Evolutionary conservation across 305 asterid species (phyloP).

Genomic region (Ilex paraguariensis): DNA sequence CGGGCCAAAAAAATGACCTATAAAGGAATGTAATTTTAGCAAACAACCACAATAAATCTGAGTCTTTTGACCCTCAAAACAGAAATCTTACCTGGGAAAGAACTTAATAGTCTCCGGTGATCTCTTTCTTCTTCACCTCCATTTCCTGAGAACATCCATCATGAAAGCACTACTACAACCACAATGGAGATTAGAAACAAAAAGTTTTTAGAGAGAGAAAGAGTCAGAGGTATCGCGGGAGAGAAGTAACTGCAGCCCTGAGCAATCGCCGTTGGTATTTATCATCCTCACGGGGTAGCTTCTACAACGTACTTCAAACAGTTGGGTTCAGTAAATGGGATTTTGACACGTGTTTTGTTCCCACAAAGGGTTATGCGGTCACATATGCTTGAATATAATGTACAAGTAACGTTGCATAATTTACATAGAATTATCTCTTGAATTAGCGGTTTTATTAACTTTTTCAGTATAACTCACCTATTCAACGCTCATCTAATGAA

Average conservation of each 20-base stretch:
- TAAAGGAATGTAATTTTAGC: background rate
- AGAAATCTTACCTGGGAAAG: background rate
- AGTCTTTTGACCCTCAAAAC: background rate
- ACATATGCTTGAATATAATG: too few species aligned
- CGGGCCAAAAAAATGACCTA: slow-evolving; percentile 14
- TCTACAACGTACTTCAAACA: too few species aligned
- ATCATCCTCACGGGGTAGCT: slow-evolving; percentile 59
- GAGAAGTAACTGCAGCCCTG: slow-evolving; percentile 26
- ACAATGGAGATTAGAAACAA: background rate
- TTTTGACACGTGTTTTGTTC: too few species aligned
- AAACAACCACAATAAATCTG: background rate
- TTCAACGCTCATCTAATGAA: too few species aligned
- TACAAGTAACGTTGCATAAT: too few species aligned
- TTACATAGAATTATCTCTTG: too few species aligned
- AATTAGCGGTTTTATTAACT: too few species aligned
- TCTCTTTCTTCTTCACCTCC: slow-evolving; percentile 9
- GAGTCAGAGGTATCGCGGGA: background rate
- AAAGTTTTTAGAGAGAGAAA: background rate
- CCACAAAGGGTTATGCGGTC: too few species aligned
- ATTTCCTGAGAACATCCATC: slow-evolving; percentile 12
- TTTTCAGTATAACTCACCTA: too few species aligned
- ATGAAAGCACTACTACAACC: background rate
- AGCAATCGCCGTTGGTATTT: slow-evolving; percentile 69
- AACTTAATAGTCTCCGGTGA: background rate
- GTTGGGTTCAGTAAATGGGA: too few species aligned